Base-by-base conservation (phyloP, 257 asterid genomes). In the Ballota nigra region DNA sequence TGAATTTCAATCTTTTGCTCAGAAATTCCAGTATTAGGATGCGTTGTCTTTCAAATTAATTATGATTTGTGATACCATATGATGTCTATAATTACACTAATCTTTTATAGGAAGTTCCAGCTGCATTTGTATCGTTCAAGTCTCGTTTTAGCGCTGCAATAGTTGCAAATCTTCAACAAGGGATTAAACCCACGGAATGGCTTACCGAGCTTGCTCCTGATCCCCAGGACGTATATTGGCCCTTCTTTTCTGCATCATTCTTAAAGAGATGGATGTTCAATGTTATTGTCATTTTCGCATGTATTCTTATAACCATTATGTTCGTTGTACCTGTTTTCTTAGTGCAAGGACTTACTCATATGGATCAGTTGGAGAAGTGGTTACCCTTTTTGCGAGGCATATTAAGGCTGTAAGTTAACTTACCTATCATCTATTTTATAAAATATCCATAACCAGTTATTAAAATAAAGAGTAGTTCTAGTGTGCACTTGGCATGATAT, bases 61-160 rank as follows among this genome's bases (percentile, higher is more conserved):
- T 43, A 65, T 49, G 67, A 12, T 58, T 52, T 36, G 13, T 55
- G 61, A 6, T 45, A 33, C 33, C 36, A 28, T 63, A 66, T 77
- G 78, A 72, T 63, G 68, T 57, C 52, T 67, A 23, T 55, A 41
- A 56, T 70, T 72, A 23, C 24, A 49, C 52, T 66, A 5, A 72
- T 58, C 47, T 20, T 55, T 53, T 11, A 53, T 69, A 95, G 99
- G 97, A 92, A 79, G 91, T 88, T 78, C 84, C 88, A 36, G 99
- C 98, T 33, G 99, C 99, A 59, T 95, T 95, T 81, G 98, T 95
- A 63, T 89, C 97, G 75, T 95, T 95, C 82, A 92, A 88, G 84
- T 68, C 98, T 45, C 92, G 97, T 72, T 84, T 89, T 77, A 87
- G 77, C 70, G 92, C 98, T 57, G 93, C 93, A 74, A 41, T 83